Conservation (phyloP, 495 filamentous ascomycete genomes). For the Immersiella caudata region DNA sequence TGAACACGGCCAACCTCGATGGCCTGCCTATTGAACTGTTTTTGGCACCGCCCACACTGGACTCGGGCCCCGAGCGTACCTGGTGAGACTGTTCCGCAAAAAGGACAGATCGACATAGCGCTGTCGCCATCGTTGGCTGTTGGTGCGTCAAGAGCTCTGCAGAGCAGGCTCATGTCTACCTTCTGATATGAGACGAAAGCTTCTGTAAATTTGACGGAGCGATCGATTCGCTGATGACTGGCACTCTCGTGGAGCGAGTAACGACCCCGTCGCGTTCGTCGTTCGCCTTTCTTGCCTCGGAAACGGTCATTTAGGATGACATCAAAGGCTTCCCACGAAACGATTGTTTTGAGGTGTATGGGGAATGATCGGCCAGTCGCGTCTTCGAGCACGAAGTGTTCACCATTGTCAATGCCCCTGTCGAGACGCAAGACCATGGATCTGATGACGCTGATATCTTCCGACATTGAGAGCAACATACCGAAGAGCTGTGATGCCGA, state of each 20-base stretch:
- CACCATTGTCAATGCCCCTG: neutral
- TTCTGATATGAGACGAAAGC: neutral
- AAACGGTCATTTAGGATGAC: neutral
- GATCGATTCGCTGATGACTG: neutral
- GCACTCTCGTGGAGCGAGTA: neutral
- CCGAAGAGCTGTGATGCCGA: neutral
- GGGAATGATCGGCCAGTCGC: neutral
- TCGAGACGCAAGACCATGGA: neutral
- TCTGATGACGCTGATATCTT: neutral
- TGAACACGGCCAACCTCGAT: too few relatives aligned
- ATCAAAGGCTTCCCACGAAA: neutral
- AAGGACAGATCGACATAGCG: neutral
- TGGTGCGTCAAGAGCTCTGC: neutral
- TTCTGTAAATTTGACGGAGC: neutral
- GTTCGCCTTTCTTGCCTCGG: neutral
- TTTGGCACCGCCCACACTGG: too few relatives aligned
- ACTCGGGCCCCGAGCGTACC: neutral
- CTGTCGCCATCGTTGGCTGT: neutral
- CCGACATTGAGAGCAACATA: neutral
- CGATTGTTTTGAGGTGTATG: neutral
- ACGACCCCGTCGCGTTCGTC: neutral
- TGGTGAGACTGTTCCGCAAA: neutral
- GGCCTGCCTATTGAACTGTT: too few relatives aligned
- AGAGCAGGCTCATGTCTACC: neutral
- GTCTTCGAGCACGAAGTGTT: neutral